Base-by-base conservation (phyloP, 2,329 filamentous ascomycete genomes). In the Apiospora malaysiana region DNA sequence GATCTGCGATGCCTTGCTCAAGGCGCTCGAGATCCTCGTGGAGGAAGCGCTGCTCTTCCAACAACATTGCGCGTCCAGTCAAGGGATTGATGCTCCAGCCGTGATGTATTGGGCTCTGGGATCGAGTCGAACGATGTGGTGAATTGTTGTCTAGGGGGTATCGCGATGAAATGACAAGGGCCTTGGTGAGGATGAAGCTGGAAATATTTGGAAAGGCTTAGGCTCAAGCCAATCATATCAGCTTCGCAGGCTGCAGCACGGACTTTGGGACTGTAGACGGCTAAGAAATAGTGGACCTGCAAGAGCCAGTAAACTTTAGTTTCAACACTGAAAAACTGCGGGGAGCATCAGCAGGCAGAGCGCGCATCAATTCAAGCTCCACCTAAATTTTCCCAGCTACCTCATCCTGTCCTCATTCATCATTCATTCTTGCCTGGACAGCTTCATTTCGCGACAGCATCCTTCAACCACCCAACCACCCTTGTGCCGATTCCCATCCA, bases 21-120 rank as follows among this genome's bases (percentile, higher is more conserved):
- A 99, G 89, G 74, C 96, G 92, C 87, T 99, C 96, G 68, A 99
- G 85, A 83, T 99, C 96, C 89, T 99, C 96, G 77, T 98, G 95
- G 77, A 98, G 90, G 78, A 94, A 94, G 77, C 96, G 90, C 83
- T 98, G 93, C 77, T 98, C 95, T 86, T 99, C 97, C 74, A 98
- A 84, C 76, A 97, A 85, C 94, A 98, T 91, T 8, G 63, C 83
- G 75, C 59, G 27, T 66, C 14, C 12, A 25, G 14, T 43, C 2
- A 1, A 21, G n/a, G 12, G n/a, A 9, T 9, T 14, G 10, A 14
- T 3, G 37, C 23, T 43, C 18, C 6, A 25, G 9, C 14, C 6
- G 16, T 21, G 2, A n/a, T 25, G 37, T 16, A 16, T 2, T 25
- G 40, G 16, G 63, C 37, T 8, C 9, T 43, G 2, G 9, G 25